A percentile compares a stretch with the other conserved stretches of the same genome.
Conservation (phyloP, 768 basidiomycete genomes). For the Tulasnella sp. region DNA sequence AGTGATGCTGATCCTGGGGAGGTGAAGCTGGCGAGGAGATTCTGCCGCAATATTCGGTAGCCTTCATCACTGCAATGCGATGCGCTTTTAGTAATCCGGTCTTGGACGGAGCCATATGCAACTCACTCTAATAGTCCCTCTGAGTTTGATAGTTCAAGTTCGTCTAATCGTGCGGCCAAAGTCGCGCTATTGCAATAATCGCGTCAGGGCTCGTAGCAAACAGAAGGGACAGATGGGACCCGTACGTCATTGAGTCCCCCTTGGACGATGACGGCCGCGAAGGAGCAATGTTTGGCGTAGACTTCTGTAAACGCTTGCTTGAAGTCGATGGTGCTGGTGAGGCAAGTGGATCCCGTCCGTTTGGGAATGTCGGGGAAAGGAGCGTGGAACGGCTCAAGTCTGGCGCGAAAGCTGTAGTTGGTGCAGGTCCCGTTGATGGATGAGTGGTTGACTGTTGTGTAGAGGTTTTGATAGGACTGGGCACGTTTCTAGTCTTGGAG, state of each 20-base stretch:
- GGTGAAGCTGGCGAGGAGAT: slow-evolving; percentile 72
- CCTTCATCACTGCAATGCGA: slow-evolving; percentile 65
- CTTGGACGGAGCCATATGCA: neutral
- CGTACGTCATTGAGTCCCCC: slow-evolving; percentile 25
- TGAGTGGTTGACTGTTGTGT: neutral
- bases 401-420: slow-evolving; percentile 3
- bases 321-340: slow-evolving; percentile 11
- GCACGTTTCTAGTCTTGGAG: slow-evolving; percentile 7
- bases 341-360: neutral
- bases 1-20: neutral
- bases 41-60: slow-evolving; percentile 78
- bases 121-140: slow-evolving; percentile 73
- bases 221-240: neutral
- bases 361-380: slow-evolving; percentile 13
- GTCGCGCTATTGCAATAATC: slow-evolving; percentile 50
- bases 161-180: slow-evolving; percentile 75
- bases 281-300: neutral
- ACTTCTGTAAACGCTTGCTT: neutral
- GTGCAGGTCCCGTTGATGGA: neutral
- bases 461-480: neutral
- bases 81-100: neutral
- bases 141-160: slow-evolving; percentile 73
- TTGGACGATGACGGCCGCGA: neutral
- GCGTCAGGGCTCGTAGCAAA: neutral
- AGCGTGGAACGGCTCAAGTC: slow-evolving; percentile 15